Evolutionary conservation across 192 early-diverging fungal genomes (phyloP).

Genomic region (Backusella parvicylindrica): DNA sequence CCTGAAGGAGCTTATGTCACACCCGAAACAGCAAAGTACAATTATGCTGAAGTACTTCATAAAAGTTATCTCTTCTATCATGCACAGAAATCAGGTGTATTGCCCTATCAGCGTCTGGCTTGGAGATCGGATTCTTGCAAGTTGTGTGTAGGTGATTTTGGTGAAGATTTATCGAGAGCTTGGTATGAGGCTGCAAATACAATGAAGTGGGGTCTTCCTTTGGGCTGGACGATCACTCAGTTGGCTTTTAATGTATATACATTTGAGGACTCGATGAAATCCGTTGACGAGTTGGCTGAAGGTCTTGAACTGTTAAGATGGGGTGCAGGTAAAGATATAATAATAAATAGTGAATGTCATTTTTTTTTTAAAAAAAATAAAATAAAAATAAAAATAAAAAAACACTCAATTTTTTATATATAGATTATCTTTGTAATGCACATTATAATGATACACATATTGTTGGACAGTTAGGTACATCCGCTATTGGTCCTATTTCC

Average conservation of each 20-base stretch:
- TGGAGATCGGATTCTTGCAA: slow-evolving; percentile 52
- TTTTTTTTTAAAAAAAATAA: too few species aligned
- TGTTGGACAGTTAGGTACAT: slow-evolving; percentile 41
- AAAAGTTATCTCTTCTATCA: slow-evolving; percentile 51
- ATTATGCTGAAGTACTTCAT: slow-evolving; percentile 51
- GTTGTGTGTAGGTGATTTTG: slow-evolving; percentile 43
- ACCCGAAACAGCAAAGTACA: slow-evolving; percentile 40
- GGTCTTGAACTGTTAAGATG: slow-evolving; percentile 35
- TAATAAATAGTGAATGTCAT: too few species aligned
- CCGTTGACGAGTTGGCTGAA: slow-evolving; percentile 36
- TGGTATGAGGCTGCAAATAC: slow-evolving; percentile 62
- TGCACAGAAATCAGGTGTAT: slow-evolving; percentile 44
- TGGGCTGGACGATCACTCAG: slow-evolving; percentile 43
- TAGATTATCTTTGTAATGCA: slow-evolving; percentile 55
- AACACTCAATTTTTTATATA: not conserved
- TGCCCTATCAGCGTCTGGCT: slow-evolving; percentile 49
- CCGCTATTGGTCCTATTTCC: slow-evolving; percentile 27
- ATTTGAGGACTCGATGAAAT: slow-evolving; percentile 41
- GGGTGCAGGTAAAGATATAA: slow-evolving; percentile 29
- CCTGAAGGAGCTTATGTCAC: slow-evolving; percentile 36
- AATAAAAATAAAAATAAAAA: not conserved
- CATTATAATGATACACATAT: slow-evolving; percentile 50
- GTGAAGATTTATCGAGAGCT: slow-evolving; percentile 48
- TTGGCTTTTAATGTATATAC: slow-evolving; percentile 46
- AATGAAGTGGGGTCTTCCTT: slow-evolving; percentile 56